Conservation (phyloP, 2,329 filamentous ascomycete species). For the Penicillium occitanis region DNA sequence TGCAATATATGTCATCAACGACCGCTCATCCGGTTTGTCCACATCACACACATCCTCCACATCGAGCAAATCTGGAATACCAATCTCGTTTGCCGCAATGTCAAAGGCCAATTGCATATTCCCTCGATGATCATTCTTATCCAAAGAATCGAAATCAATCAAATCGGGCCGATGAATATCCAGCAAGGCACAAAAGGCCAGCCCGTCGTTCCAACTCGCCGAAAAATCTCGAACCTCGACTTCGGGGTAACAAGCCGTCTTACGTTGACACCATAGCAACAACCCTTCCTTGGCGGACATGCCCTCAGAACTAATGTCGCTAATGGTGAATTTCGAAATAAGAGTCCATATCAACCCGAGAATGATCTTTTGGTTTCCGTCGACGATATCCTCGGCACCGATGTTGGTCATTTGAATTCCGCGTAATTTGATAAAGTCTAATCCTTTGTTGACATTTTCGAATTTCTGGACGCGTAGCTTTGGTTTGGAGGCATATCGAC, state of each 20-base stretch:
- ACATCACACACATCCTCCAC: conserved; percentile 99
- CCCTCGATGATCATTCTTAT: conserved; percentile 89
- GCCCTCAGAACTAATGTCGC: conserved; percentile 96
- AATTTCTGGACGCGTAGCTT: conserved; percentile 96
- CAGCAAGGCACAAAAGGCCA: conserved; percentile 92
- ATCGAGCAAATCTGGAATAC: conserved; percentile 91
- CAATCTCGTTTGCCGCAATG: conserved; percentile 92
- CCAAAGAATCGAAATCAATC: conserved; percentile 92
- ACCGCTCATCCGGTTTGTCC: conserved; percentile 89
- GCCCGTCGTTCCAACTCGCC: conserved; percentile 91
- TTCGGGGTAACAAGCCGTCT: conserved; percentile 97
- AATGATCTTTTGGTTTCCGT: conserved; percentile 97
- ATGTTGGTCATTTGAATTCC: conserved; percentile 98
- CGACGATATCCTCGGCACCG: conserved; percentile 95
- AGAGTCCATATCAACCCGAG: conserved; percentile 96
- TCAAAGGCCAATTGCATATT: conserved; percentile 99
- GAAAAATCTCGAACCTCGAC: conserved; percentile 96
- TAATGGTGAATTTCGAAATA: conserved; percentile 97
- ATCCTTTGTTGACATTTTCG: conserved; percentile 94
- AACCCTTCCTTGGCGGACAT: conserved; percentile 96
- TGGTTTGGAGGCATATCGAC: conserved; percentile 92
- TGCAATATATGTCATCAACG: conserved; percentile 98
- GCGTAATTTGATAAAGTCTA: conserved; percentile 87
- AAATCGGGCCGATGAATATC: conserved; percentile 97
- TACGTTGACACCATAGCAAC: conserved; percentile 94